Base-by-base conservation (phyloP, 441 rosid genomes). In the Caryocar brasiliense region DNA sequence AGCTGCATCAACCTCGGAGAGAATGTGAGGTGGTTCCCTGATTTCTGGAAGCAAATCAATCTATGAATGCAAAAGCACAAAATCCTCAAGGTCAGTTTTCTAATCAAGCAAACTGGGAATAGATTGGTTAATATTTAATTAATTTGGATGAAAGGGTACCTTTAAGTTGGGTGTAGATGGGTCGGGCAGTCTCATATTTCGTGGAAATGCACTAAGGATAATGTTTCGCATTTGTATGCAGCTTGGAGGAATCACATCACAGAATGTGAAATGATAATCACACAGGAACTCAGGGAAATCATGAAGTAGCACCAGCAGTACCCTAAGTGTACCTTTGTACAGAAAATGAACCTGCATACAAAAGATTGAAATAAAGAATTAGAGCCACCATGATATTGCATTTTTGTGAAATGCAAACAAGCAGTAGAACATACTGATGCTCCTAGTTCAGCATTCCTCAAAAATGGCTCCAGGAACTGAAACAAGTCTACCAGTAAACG, bases 141-240 rank as follows among this genome's bases (percentile, higher is more conserved):
- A n/a, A n/a, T n/a, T n/a, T n/a, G n/a, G n/a, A n/a, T n/a, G n/a
- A n/a, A 47, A 11, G 3, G 29, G 23, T 25, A 86, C 99, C 99
- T 93, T 89, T 68, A 93, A 61, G 64, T 89, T 93, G 15, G 97
- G 99, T 49, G 97, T 93, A 32, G 99, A 89, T 54, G 99, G 97
- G 73, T 93, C 99, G 0, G 97, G 97, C 29, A 93, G 81, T 85
- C 97, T 89, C 99, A 89, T 93, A 73, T 79, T 86, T 59, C 81
- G 84, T 1, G 99, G 99, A 63, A 93, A 89, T 25, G 96, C 95
- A 67, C 97, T 84, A 36, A 93, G 92, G 66, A 93, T 79, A 42
- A 93, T 89, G 62, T 93, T 93, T 28, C 97, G 92, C 99, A 89
- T 89, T 65, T 93, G 97, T 65, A 89, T 89, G 82, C 97, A 93